These are phyloP conservation scores for Fusarium austroafricanum DNA, from an alignment of 2,329 filamentous ascomycete species.

Conservation along the genomic window DNA sequence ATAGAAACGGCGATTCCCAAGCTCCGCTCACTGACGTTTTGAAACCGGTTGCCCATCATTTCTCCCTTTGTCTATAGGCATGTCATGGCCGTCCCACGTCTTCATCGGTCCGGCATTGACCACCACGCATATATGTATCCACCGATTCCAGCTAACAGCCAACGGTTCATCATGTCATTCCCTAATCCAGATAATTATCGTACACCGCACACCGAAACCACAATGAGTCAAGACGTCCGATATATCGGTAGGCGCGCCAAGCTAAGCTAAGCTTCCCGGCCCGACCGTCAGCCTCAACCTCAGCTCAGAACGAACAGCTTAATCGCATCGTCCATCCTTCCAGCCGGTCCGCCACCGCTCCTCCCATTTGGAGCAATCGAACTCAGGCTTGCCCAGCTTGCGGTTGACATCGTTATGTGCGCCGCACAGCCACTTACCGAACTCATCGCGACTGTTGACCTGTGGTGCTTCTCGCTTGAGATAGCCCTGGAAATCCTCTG, in stretches of 20 bases:
- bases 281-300: constrained; percentile 25
- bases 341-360: constrained; percentile 95
- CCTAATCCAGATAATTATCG: constrained; percentile 11
- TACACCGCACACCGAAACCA: constrained; percentile 36
- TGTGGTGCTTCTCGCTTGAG: constrained; percentile 77
- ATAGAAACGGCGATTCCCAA: constrained; percentile 23
- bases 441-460: constrained; percentile 71
- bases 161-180: constrained; percentile 22
- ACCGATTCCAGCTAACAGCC: constrained; percentile 6
- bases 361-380: constrained; percentile 92
- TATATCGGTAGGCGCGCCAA: constrained; percentile 15
- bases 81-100: constrained; percentile 4
- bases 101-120: constrained; percentile 29
- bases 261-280: constrained; percentile 12
- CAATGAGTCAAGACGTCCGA: constrained; percentile 4
- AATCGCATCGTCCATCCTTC: constrained; percentile 75
- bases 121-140: constrained; percentile 27
- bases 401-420: constrained; percentile 89
- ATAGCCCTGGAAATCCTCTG: constrained; percentile 88
- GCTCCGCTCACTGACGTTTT: not conserved
- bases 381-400: constrained; percentile 89
- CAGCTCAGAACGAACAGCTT: constrained; percentile 38
- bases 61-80: constrained; percentile 1
- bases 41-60: constrained; percentile 10
- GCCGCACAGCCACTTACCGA: constrained; percentile 85